Evolutionary conservation across 75 land plant species (phyloP), one percentile per base, ranked within the genome.

Genomic region (Sequoia sempervirens): DNA sequence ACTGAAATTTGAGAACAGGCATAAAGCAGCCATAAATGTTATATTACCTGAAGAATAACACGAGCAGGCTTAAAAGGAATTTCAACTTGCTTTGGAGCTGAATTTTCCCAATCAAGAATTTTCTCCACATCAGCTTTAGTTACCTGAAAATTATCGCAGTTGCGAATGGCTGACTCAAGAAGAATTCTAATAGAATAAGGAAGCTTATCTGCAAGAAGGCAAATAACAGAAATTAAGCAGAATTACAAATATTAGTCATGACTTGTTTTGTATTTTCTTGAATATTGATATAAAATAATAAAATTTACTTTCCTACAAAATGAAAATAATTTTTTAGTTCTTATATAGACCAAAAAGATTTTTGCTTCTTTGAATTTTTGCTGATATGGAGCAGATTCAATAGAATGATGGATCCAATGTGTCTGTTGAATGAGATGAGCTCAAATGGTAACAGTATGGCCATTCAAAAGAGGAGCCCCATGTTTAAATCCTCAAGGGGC

Each of bases 21-120:
- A 26, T 73, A 23, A 45, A 32, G 50, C 78, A 75, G 12, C 45
- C 84, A 41, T 15, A 14, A 30, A n/a, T 17, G 28, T 41, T 20
- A 52, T 11, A 36, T 61, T 15, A 96, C 99, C 97, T 96, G 99
- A 1, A 96, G 84, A 54, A 96, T 88, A 12, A 96, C 99, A 61
- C 99, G 87, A 20, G 99, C 99, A 85, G 99, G 99, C 86, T 96
- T 96, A 69, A 96, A 96, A 3, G 99, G 97, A 37, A 96, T 96
- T 81, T 96, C 99, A 83, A 95, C 99, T 82, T 88, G 98, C 84
- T 95, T 92, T 5, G 99, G 97, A 28, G 97, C 50, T 12, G 96
- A 89, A 18, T 93, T 96, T 81, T 96, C 96, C 99, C 99, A 96
- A 81, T 96, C 96, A 38, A 96, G 80, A 61, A 96, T 95, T 89